Conservation (phyloP, 257 asterid species). For the Fraxinus anomala region DNA sequence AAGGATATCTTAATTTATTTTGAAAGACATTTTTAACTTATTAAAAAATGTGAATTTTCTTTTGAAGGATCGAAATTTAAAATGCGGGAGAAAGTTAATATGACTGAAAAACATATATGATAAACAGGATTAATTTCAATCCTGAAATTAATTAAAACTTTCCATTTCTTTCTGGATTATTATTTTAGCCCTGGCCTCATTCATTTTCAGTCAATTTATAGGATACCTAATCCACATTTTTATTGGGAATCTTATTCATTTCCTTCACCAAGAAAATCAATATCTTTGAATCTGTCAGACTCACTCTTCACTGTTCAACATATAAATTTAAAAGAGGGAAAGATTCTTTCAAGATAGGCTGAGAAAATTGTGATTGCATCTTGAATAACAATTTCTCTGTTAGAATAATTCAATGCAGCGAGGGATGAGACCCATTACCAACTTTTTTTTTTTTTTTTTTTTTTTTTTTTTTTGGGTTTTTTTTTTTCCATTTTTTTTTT, state of each 20-base stretch:
- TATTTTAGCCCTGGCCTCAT: neutral
- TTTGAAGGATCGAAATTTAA: too few relatives aligned
- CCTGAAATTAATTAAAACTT: neutral
- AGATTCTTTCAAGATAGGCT: conserved; percentile 6
- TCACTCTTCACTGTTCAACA: neutral
- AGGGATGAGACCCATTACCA: neutral
- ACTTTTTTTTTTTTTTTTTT: neutral
- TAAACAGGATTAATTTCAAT: too few relatives aligned
- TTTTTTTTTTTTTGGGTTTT: neutral
- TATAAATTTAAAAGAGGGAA: neutral
- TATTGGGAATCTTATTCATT: conserved; percentile 25
- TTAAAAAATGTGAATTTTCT: too few relatives aligned
- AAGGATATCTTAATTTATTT: too few relatives aligned
- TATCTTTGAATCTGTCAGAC: conserved; percentile 23
- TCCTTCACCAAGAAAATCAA: neutral
- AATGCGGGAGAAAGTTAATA: too few relatives aligned
- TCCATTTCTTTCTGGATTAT: too few relatives aligned
- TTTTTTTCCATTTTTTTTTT: too few relatives aligned
- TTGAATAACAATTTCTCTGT: neutral
- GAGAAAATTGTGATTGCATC: neutral
- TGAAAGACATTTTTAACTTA: too few relatives aligned
- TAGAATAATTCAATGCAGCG: neutral
- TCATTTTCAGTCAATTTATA: neutral
- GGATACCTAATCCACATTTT: neutral
- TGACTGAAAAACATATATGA: too few relatives aligned